Evolutionary conservation across 345 rosid genomes (phyloP).

Genomic region (Psidium guajava): DNA sequence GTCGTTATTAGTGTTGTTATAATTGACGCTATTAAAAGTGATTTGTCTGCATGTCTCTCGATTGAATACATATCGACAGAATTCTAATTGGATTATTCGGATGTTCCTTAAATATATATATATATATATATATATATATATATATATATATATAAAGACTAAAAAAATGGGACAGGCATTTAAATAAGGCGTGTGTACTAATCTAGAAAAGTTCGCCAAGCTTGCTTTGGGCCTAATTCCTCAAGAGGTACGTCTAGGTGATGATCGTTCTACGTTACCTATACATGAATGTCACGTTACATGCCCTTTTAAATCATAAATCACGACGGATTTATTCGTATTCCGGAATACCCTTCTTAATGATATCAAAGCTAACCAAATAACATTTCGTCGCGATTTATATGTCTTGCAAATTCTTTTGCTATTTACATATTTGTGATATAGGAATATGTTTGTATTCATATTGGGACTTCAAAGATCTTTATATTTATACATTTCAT

Average conservation of each 20-base stretch:
- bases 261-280: not conserved
- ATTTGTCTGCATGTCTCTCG: not conserved
- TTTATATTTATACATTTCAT: not conserved
- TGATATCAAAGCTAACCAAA: too few relatives aligned
- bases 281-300: not conserved
- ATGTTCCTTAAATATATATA: too few relatives aligned
- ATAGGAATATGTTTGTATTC: too few relatives aligned
- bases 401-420: too few relatives aligned
- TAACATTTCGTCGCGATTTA: too few relatives aligned
- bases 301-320: accelerated
- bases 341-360: not conserved
- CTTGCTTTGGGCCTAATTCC: not conserved
- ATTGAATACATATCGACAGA: not conserved
- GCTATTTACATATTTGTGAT: too few relatives aligned
- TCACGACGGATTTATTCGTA: not conserved
- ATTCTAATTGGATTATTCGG: not conserved
- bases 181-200: not conserved
- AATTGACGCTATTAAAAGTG: not conserved
- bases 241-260: not conserved
- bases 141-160: too few relatives aligned
- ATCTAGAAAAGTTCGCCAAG: not conserved
- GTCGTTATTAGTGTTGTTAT: not conserved
- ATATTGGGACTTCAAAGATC: too few relatives aligned
- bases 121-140: too few relatives aligned
- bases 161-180: not conserved